Evolutionary conservation across 495 filamentous ascomycete genomes (phyloP).

Genomic region (Hypoxylon fragiforme): DNA sequence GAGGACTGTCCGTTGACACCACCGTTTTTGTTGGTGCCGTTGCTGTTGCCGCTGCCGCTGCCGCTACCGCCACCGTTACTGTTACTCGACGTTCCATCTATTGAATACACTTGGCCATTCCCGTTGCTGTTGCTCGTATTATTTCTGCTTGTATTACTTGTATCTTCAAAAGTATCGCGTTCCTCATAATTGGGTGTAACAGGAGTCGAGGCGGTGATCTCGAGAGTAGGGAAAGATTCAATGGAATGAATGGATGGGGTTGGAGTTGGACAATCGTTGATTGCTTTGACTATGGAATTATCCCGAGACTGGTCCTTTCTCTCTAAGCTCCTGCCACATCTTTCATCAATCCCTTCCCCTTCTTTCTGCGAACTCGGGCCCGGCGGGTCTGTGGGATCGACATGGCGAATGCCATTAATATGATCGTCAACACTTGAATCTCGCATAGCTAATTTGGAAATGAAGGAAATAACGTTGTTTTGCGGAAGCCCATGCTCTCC

Average conservation of each 20-base stretch:
- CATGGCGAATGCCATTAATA: slow-evolving; percentile 3
- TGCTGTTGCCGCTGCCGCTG: not conserved
- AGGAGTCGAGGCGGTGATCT: slow-evolving; percentile 25
- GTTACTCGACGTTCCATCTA: slow-evolving; percentile 2
- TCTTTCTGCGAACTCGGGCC: not conserved
- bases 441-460: slow-evolving; percentile 18
- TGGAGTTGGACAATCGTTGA: slow-evolving; percentile 10
- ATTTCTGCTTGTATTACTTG: slow-evolving; percentile 2
- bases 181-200: slow-evolving; percentile 11
- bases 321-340: slow-evolving; percentile 19
- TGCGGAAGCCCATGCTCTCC: slow-evolving; percentile 15
- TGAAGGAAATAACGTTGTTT: slow-evolving; percentile 18
- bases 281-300: slow-evolving; percentile 2
- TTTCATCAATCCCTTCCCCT: slow-evolving; percentile 8
- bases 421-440: slow-evolving; percentile 1
- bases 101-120: slow-evolving; percentile 1
- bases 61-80: not conserved
- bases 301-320: slow-evolving; percentile 16
- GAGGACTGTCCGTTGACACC: slow-evolving; percentile 18
- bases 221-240: slow-evolving; percentile 36
- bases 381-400: not conserved
- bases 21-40: not conserved
- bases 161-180: not conserved
- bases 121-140: slow-evolving; percentile 1
- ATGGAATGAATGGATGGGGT: slow-evolving; percentile 19